Conservation (phyloP, 164 flowering plant species). For the Piper betle region DNA sequence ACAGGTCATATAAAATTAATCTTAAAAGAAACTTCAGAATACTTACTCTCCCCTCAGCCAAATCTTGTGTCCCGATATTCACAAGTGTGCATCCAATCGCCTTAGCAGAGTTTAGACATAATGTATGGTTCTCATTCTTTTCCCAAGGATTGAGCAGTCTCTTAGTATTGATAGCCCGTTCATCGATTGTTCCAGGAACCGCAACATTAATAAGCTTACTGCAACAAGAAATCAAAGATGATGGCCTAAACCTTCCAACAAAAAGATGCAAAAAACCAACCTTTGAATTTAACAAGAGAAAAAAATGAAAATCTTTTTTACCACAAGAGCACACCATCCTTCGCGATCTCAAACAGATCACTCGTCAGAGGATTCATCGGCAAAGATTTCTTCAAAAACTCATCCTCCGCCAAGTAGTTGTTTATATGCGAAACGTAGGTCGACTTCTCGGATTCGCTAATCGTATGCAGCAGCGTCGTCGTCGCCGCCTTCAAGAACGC, state of each 20-base stretch:
- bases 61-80: conserved; percentile 75
- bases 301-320: conserved; percentile 11
- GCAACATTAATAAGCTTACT: conserved; percentile 84
- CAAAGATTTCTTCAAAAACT: conserved; percentile 50
- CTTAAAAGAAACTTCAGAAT: neutral
- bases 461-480: conserved; percentile 77
- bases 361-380: conserved; percentile 69
- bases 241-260: neutral
- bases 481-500: conserved; percentile 81
- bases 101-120: conserved; percentile 77
- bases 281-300: neutral
- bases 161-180: conserved; percentile 72
- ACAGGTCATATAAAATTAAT: neutral
- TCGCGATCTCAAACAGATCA: conserved; percentile 76
- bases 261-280: neutral
- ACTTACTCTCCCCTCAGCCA: conserved; percentile 73
- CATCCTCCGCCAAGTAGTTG: conserved; percentile 61
- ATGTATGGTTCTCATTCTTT: conserved; percentile 72
- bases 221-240: conserved; percentile 18
- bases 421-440: conserved; percentile 84
- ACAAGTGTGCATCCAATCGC: conserved; percentile 85
- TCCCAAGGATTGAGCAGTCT: conserved; percentile 80
- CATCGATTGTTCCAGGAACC: conserved; percentile 81
- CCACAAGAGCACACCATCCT: conserved; percentile 92
- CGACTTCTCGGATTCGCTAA: conserved; percentile 79